Evolutionary conservation across 306 rosid species (phyloP).

Genomic region (Calophaca sinica): DNA sequence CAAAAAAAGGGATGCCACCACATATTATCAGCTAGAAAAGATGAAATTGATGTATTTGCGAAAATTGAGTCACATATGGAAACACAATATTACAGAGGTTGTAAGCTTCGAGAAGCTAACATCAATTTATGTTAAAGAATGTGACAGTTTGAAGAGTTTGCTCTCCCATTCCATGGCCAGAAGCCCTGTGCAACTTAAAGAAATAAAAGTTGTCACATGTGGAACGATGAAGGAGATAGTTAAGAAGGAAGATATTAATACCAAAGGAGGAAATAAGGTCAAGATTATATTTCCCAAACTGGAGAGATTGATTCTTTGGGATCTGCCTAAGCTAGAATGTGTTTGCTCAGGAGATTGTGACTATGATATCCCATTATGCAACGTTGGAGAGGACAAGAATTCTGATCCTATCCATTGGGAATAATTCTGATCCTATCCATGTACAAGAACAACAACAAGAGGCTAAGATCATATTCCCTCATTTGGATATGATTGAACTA

Average conservation of each 20-base stretch:
- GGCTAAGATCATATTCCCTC: background rate
- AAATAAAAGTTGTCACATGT: accelerated
- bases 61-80: slow-evolving; percentile 3
- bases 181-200: slow-evolving; percentile 15
- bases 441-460: background rate
- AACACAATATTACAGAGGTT: background rate
- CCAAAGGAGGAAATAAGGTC: background rate
- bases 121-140: accelerated
- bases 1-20: background rate
- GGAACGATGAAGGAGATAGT: background rate
- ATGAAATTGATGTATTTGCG: background rate
- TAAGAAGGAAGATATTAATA: background rate
- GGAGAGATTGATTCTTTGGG: accelerated
- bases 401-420: no score
- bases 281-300: background rate
- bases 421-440: no score
- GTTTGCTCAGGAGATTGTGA: background rate
- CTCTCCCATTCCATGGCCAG: slow-evolving; percentile 14
- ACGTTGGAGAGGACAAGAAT: background rate
- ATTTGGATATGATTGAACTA: accelerated
- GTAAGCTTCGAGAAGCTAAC: background rate
- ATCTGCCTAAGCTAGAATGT: background rate
- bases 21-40: background rate
- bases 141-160: slow-evolving; percentile 14
- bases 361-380: background rate